Conservation (phyloP, 228 moss, liverwort and hornwort species). For the Sphagnum magellanicum region DNA sequence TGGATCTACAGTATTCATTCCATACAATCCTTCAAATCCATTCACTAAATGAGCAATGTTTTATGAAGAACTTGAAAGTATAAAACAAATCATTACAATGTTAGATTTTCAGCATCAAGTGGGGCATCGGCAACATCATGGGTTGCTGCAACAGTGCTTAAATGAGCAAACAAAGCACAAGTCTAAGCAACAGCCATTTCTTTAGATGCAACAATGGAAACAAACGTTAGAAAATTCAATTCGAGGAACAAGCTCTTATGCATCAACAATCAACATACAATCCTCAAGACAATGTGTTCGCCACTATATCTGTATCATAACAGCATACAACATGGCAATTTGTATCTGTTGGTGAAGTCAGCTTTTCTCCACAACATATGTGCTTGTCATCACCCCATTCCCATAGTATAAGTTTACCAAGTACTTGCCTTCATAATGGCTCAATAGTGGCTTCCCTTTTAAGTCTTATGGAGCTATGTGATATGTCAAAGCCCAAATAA, state of each 20-base stretch:
- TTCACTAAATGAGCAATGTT: slow-evolving; percentile 44
- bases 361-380: slow-evolving; percentile 34
- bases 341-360: slow-evolving; percentile 37
- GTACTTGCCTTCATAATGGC: slow-evolving; percentile 57
- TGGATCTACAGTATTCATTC: slow-evolving; percentile 34
- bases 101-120: slow-evolving; percentile 34
- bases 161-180: slow-evolving; percentile 51
- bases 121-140: slow-evolving; percentile 26
- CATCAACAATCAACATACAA: slow-evolving; percentile 46
- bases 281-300: slow-evolving; percentile 31
- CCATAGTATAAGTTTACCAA: slow-evolving; percentile 33
- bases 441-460: slow-evolving; percentile 75
- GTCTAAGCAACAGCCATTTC: slow-evolving; percentile 48
- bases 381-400: slow-evolving; percentile 30
- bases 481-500: slow-evolving; percentile 45
- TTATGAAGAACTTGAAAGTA: slow-evolving; percentile 34
- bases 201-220: slow-evolving; percentile 58
- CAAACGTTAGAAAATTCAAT: slow-evolving; percentile 28
- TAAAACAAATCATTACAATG: slow-evolving; percentile 35
- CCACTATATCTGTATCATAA: slow-evolving; percentile 33
- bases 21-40: slow-evolving; percentile 46
- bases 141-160: slow-evolving; percentile 21
- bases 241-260: slow-evolving; percentile 19
- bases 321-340: slow-evolving; percentile 65
- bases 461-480: slow-evolving; percentile 58